phyloP scores from a whole-genome alignment of 2,329 filamentous ascomycete species.

The Fonsecaea nubica region DNA sequence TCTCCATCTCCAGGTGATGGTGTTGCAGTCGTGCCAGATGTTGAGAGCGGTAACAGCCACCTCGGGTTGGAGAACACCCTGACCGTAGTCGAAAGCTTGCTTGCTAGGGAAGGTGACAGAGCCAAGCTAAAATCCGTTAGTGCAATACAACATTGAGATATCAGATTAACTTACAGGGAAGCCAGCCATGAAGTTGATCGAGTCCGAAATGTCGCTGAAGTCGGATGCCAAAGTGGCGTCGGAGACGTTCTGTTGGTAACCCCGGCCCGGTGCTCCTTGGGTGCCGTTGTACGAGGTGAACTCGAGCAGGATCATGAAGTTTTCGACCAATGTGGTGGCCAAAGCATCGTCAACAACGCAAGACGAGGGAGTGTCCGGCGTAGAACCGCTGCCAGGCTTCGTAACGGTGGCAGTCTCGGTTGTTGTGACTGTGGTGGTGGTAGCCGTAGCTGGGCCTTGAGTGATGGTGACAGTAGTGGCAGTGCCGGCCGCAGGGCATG shows the following conservation, averaged over 20 bases:
- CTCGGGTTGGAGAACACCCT: constrained; percentile 31
- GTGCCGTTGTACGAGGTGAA: constrained; percentile 34
- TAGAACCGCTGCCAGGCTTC: not conserved
- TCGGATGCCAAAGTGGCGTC: constrained; percentile 32
- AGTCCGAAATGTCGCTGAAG: constrained; percentile 40
- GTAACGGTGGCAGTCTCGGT: constrained; percentile 21
- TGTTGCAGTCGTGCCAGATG: constrained; percentile 37
- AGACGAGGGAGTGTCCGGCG: constrained; percentile 3
- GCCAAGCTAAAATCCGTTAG: constrained; percentile 33
- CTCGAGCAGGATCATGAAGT: constrained; percentile 36
- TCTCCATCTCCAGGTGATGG: constrained; percentile 39
- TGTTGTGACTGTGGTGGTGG: constrained; percentile 11
- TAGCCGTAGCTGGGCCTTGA: not conserved
- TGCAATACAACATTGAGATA: not conserved
- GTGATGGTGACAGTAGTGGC: constrained; percentile 23
- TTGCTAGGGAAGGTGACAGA: constrained; percentile 37
- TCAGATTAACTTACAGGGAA: constrained; percentile 38
- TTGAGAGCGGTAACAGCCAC: constrained; percentile 32
- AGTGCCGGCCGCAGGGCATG: constrained; percentile 8
- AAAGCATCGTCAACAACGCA: constrained; percentile 34
- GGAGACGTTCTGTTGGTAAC: constrained; percentile 34
- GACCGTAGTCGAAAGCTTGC: constrained; percentile 36
- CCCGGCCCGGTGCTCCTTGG: constrained; percentile 27
- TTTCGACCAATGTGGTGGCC: constrained; percentile 32
- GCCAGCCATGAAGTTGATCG: constrained; percentile 42